A percentile compares a stretch with the other conserved stretches of the same genome.
phyloP scores from a whole-genome alignment of 495 filamentous ascomycete species.

The Corynascus novoguineensis region DNA sequence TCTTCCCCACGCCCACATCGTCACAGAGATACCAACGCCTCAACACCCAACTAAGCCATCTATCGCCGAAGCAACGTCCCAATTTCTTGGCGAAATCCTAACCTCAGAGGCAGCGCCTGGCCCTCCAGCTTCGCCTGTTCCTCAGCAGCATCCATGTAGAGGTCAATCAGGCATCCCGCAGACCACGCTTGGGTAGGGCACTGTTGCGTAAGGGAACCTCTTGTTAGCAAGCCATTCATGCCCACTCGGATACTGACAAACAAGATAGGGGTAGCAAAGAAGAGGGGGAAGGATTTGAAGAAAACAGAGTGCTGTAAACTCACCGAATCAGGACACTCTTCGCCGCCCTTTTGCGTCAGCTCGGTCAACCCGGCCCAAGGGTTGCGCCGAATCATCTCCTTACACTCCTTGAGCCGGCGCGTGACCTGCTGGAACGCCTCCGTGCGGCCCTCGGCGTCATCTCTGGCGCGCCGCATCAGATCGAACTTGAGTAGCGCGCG shows the following conservation, averaged over 20 bases:
- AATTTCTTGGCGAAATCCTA: background rate
- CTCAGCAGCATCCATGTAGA: conserved; percentile 80
- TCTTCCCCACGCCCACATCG: background rate
- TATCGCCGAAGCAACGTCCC: background rate
- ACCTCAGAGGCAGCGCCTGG: conserved; percentile 23
- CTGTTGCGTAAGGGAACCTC: conserved; percentile 29
- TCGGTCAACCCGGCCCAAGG: conserved; percentile 92
- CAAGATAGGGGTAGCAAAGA: background rate
- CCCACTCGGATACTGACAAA: background rate
- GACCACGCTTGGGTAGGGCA: conserved; percentile 96
- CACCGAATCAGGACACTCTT: conserved; percentile 81
- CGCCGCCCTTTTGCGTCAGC: conserved; percentile 83
- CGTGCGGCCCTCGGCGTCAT: conserved; percentile 55
- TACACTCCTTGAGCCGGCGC: conserved; percentile 71
- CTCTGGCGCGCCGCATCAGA: conserved; percentile 60
- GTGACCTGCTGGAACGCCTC: conserved; percentile 95
- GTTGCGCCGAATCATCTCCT: conserved; percentile 66
- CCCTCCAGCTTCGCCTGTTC: conserved; percentile 33
- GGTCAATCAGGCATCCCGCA: conserved; percentile 83
- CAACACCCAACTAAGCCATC: background rate
- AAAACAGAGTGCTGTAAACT: conserved; percentile 38
- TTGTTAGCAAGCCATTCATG: conserved; percentile 12
- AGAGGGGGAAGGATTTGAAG: background rate
- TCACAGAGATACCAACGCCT: background rate
- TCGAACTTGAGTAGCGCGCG: conserved; percentile 89